A percentile compares a stretch with the other conserved stretches of the same genome.
Conservation (phyloP, 345 rosid genomes). For the Brassica cretica region DNA sequence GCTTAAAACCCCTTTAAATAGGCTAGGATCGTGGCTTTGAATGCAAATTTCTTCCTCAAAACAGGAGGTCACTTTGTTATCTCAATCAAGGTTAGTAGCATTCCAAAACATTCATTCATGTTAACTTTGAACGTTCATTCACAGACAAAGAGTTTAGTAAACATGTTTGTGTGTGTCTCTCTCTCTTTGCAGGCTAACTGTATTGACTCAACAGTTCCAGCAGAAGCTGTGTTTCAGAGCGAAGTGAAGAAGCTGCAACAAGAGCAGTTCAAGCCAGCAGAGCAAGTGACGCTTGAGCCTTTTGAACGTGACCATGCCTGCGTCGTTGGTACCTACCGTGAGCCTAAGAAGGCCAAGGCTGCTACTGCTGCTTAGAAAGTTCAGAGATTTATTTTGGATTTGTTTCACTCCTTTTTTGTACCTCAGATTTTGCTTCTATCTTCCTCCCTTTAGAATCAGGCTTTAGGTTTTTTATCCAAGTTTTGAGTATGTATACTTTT, state of each 20-base stretch:
- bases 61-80: constrained; percentile 98
- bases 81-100: constrained; percentile 81
- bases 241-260: constrained; percentile 86
- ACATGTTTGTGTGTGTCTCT: neutral
- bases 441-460: neutral
- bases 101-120: neutral
- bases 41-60: constrained; percentile 79
- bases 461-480: neutral
- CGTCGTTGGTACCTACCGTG: constrained; percentile 83
- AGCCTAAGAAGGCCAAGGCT: constrained; percentile 78
- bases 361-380: constrained; percentile 40
- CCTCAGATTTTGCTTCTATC: neutral
- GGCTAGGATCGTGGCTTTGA: constrained; percentile 93
- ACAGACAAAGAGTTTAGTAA: neutral
- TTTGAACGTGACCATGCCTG: constrained; percentile 98
- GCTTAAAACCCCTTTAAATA: constrained; percentile 28
- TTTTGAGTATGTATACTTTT: constrained; percentile 8
- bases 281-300: constrained; percentile 97
- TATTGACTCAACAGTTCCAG: constrained; percentile 91
- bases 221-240: constrained; percentile 77
- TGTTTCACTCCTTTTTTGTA: neutral
- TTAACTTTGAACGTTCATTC: neutral
- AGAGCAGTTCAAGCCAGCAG: constrained; percentile 84
- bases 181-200: constrained; percentile 71
- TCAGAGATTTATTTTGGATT: neutral